These are phyloP conservation scores for Phytopythium sindhum DNA, from an alignment of 352 stramenopile species.

Conservation along the genomic window DNA sequence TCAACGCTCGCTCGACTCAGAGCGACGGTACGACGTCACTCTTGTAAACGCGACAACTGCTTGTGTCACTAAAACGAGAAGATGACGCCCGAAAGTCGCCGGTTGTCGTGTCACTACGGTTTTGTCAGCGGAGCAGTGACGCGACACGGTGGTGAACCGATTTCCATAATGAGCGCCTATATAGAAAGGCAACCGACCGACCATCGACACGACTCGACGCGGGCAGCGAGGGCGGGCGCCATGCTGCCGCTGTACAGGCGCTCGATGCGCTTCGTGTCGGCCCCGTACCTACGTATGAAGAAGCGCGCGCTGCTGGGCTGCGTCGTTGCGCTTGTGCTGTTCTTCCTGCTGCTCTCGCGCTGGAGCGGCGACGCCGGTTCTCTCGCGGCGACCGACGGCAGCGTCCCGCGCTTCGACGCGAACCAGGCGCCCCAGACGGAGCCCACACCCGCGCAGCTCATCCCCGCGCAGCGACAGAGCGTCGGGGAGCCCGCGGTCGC, in stretches of 20 bases:
- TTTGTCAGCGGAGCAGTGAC: constrained; percentile 6
- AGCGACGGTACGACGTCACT: not conserved
- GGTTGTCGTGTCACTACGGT: not conserved
- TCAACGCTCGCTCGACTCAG: constrained; percentile 1
- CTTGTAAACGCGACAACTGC: not conserved
- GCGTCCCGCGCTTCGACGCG: constrained; percentile 10
- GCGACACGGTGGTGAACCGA: not conserved
- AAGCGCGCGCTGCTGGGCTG: constrained; percentile 34
- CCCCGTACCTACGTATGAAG: constrained; percentile 60
- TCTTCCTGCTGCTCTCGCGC: constrained; percentile 55
- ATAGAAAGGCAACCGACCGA: not conserved
- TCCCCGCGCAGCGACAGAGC: constrained; percentile 1
- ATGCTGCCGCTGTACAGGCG: constrained; percentile 67
- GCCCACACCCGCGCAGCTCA: constrained; percentile 3
- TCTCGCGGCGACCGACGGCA: constrained; percentile 5
- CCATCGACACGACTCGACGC: not conserved
- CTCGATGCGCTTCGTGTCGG: constrained; percentile 54
- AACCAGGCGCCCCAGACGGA: constrained; percentile 9
- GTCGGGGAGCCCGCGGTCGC: not conserved
- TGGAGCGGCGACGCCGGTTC: constrained; percentile 1
- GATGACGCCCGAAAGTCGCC: not conserved
- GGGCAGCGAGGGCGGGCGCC: not conserved
- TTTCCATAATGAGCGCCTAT: not conserved
- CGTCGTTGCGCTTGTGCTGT: constrained; percentile 40
- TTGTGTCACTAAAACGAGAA: not conserved